Base-by-base conservation (phyloP, 2,329 filamentous ascomycete species). In the Sordariomycetes sp. region DNA sequence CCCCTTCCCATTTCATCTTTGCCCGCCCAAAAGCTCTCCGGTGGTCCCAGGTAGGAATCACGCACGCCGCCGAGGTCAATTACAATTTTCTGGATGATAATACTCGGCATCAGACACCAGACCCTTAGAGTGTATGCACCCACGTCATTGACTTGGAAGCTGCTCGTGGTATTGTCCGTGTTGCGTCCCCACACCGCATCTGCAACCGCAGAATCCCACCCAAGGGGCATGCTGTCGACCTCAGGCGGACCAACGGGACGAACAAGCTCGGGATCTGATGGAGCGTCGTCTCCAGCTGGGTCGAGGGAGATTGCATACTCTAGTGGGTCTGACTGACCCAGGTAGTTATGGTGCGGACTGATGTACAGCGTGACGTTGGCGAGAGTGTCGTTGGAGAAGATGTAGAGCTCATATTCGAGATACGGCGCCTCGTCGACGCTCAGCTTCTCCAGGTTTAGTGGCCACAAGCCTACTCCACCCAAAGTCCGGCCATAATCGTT, bases 351-450 rank as follows among this genome's bases (percentile, higher is more conserved):
- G 1, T 57, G 60, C 0, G 70, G 69, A 8, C 68, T 72, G 38
- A 77, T 58, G 48, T 64, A 66, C 3, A 75, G 57, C 0, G 50
- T 66, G 2, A 64, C 52, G 42, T 63, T 64, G 29, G 51, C 53
- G 6, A 59, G 60, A 12, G 57, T 58, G 5, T 63, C 50, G 37
- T 65, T 63, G 28, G 67, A 72, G 57, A 78, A 81, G 10, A 76
- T 61, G 51, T 76, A 81, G 38, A 82, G 46, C 34, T 70, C 61
- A 48, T 80, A 83, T 42, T 75, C 68, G 8, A 82, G 61, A 5
- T 65, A 66, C 1, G 76, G 75, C 1, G 62, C 69, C 9, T 62
- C 60, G 4, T 58, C 58, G 1, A 68, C 48, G 3, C 61, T 55
- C 21, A 75, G 63, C 12, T 71, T 70, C 26, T 65, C 59, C 0